Evolutionary conservation across 208 protist species (phyloP).

Genomic region (Acanthamoeba culbertsoni): DNA sequence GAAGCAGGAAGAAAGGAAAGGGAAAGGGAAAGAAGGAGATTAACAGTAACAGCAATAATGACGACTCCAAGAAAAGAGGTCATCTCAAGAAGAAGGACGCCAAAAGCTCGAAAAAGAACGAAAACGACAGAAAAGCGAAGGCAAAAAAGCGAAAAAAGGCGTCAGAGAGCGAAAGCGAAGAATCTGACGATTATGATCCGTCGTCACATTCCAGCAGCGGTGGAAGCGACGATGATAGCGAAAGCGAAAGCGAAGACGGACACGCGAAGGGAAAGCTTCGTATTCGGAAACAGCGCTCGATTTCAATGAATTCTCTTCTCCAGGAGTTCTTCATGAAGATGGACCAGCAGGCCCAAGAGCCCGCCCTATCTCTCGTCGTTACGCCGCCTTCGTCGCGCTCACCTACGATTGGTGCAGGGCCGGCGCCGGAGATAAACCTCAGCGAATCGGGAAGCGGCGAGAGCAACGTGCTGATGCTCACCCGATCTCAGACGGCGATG

Average conservation of each 20-base stretch:
- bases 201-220: background rate
- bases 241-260: background rate
- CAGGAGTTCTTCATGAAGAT: constrained; percentile 33
- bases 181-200: background rate
- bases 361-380: background rate
- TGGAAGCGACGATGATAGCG: background rate
- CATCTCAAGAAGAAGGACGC: background rate
- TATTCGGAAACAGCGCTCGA: background rate
- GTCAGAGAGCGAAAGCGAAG: background rate
- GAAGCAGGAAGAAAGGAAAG: background rate
- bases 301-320: constrained; percentile 10
- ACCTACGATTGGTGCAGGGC: background rate
- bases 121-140: background rate
- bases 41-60: background rate
- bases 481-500: background rate
- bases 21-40: background rate
- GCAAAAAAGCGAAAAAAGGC: background rate
- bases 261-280: background rate
- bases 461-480: background rate
- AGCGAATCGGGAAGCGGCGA: background rate
- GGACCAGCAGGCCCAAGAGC: constrained; percentile 20
- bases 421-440: background rate
- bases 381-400: background rate
- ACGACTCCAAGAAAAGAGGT: background rate
- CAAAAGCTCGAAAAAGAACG: background rate